Evolutionary conservation across 129 eudicot species (phyloP), one percentile per base, ranked within the genome.

Genomic region (Dittrichia graveolens): DNA sequence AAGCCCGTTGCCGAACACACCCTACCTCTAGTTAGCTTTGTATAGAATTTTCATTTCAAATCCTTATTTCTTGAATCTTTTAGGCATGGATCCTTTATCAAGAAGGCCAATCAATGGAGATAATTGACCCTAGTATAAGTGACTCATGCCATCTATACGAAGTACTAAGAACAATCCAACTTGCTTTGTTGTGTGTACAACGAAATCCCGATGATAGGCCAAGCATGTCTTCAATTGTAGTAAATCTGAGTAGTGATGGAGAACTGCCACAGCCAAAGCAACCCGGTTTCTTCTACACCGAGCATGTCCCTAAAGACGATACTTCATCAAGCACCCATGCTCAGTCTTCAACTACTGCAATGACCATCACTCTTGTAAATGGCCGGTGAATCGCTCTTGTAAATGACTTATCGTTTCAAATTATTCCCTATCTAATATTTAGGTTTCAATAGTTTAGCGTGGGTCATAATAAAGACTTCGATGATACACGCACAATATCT

Each of bases 31-130:
- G 31, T 52, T 52, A 52, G 2, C 8, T 52, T 2, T 14, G 35
- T 59, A 11, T 7, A 35, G 43, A 34, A 34, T 0, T 9, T 59
- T 12, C 12, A 12, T 41, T 9, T 47, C 15, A 43, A 15, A 47
- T 46, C 1, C 15, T 9, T 41, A n/a, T 62, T 54, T 52, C 37
- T 67, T 59, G 24, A 71, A 57, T 19, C 41, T 45, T 67, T 8
- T 60, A 86, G 88, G 88, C 83, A 34, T 86, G 88, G 88, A 74
- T 52, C 62, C 84, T 86, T 0, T 52, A 65, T 64, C 79, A 65
- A 66, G 88, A 86, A 78, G 88, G 83, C 1, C 67, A 74, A 75
- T 49, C 82, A 1, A 31, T 46, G 58, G 91, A 83, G 67, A 57
- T 86, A 34, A 16, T 83, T 15, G 86, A 78, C 60, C 35, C 50